Conservation (phyloP, 2,329 filamentous ascomycete species). For the Fusarium equiseti region DNA sequence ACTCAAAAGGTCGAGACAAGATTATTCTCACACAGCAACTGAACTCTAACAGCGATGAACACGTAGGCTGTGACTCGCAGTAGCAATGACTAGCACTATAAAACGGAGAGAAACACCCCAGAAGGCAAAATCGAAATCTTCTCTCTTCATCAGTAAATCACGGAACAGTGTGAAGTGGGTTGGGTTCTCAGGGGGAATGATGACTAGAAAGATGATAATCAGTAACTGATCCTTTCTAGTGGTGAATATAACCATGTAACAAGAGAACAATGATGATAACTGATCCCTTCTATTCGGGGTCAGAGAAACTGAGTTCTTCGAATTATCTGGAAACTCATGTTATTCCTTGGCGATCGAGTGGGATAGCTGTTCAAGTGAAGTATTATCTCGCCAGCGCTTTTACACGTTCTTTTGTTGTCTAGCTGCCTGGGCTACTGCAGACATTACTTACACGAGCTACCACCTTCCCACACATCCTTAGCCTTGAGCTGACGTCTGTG, state of each 20-base stretch:
- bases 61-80: neutral
- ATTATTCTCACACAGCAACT: neutral
- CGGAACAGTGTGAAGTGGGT: neutral
- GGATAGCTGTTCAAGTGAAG: neutral
- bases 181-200: neutral
- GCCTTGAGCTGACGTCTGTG: constrained; percentile 15
- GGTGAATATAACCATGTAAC: no score
- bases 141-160: neutral
- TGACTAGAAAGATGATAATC: neutral
- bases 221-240: neutral
- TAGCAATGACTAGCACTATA: neutral
- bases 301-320: neutral
- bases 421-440: neutral
- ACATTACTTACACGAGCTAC: neutral
- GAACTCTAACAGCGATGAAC: neutral
- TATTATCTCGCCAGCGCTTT: neutral
- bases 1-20: neutral
- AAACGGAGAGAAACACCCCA: neutral
- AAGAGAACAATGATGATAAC: neutral
- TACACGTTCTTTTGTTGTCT: neutral
- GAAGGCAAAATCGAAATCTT: neutral
- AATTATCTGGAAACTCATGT: neutral
- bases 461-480: neutral
- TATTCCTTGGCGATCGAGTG: neutral
- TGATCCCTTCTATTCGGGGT: neutral